Conservation (phyloP, 2,329 filamentous ascomycete species). For the Huntiella omanensis region DNA sequence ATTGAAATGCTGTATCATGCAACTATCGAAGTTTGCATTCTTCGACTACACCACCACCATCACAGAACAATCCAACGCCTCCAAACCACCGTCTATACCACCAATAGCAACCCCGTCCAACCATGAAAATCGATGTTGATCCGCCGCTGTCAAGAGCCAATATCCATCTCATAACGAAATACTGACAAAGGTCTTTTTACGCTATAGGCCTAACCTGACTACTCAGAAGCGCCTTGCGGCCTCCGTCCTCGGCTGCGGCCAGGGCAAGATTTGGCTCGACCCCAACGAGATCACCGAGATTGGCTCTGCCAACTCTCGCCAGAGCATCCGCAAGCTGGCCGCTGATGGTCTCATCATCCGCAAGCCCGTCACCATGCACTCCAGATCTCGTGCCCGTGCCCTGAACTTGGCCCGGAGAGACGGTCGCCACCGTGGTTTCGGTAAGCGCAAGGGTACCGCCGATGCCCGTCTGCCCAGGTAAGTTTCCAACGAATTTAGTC, state of each 20-base stretch:
- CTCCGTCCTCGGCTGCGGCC: slow-evolving; percentile 93
- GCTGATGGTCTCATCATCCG: slow-evolving; percentile 99
- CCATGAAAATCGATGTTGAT: background rate
- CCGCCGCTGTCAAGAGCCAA: too few species aligned
- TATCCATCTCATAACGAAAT: background rate
- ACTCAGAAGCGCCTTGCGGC: slow-evolving; percentile 99
- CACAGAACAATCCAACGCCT: background rate
- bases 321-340: slow-evolving; percentile 99
- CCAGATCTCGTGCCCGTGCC: slow-evolving; percentile 85
- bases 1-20: background rate
- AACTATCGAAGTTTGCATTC: background rate
- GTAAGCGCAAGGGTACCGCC: slow-evolving; percentile 99
- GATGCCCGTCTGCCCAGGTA: slow-evolving; percentile 98
- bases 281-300: slow-evolving; percentile 99
- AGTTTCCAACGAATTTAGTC: slow-evolving; percentile 19
- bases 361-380: slow-evolving; percentile 99
- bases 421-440: slow-evolving; percentile 95
- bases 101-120: background rate
- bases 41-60: background rate
- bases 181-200: slow-evolving; percentile 12
- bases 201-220: slow-evolving; percentile 84
- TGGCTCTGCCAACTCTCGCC: slow-evolving; percentile 99
- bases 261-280: slow-evolving; percentile 99
- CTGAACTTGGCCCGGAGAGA: slow-evolving; percentile 87
- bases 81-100: background rate